Evolutionary conservation across 805 yeast genomes (phyloP).

Genomic region (Schwanniomyces sp.): DNA sequence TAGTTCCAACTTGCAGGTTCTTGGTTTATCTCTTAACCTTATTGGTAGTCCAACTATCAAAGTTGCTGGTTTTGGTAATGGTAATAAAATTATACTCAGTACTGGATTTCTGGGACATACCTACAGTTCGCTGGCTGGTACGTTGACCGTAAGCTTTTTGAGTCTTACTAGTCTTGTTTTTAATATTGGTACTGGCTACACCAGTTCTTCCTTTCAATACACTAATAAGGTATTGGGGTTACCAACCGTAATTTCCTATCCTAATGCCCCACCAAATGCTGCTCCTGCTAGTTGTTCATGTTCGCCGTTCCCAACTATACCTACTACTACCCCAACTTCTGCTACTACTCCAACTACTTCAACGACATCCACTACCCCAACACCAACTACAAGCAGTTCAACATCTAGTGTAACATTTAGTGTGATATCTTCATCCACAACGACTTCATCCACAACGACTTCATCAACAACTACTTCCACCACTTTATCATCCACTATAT

Average conservation of each 20-base stretch:
- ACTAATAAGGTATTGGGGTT: background rate
- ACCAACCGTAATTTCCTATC: background rate
- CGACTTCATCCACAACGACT: too few species aligned
- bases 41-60: slow-evolving; percentile 12
- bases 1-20: slow-evolving; percentile 15
- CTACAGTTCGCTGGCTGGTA: slow-evolving; percentile 14
- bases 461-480: too few species aligned
- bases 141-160: slow-evolving; percentile 13
- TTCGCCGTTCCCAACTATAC: slow-evolving; percentile 2
- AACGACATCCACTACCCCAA: background rate
- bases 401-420: too few species aligned
- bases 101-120: background rate
- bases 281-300: slow-evolving; percentile 2
- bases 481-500: too few species aligned
- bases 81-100: slow-evolving; percentile 17
- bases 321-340: background rate
- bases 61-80: slow-evolving; percentile 25
- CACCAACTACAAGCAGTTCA: too few species aligned
- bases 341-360: slow-evolving; percentile 14
- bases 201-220: background rate
- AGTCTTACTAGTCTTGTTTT: background rate
- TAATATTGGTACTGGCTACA: slow-evolving; percentile 8
- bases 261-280: background rate
- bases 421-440: too few species aligned
- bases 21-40: slow-evolving; percentile 6